phyloP scores from a whole-genome alignment of 78 protist species.

The Bigelowiella natans region DNA sequence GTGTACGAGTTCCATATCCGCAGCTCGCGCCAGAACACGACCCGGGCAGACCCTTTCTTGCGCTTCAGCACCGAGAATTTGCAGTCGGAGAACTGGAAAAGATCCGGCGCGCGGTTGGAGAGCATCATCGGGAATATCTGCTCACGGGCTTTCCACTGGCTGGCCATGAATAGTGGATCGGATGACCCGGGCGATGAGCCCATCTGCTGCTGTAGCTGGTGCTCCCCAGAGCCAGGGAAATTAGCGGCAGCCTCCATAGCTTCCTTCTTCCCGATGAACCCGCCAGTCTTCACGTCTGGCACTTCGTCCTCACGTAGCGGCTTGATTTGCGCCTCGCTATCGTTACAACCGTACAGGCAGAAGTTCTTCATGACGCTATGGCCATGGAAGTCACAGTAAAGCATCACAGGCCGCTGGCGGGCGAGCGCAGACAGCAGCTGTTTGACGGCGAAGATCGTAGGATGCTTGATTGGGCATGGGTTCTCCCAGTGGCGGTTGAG shows the following conservation, averaged over 20 bases:
- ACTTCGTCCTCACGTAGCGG: too few relatives aligned
- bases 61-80: background rate
- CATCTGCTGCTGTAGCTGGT: too few relatives aligned
- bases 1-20: background rate
- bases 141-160: background rate
- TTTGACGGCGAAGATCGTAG: background rate
- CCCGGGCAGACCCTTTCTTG: background rate
- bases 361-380: background rate
- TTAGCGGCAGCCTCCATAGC: too few relatives aligned
- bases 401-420: background rate
- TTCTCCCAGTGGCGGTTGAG: background rate
- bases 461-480: background rate
- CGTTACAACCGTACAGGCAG: background rate
- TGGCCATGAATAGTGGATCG: too few relatives aligned
- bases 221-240: too few relatives aligned
- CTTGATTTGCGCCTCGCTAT: too few relatives aligned
- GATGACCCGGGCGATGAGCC: too few relatives aligned
- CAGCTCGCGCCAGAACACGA: background rate
- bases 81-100: background rate
- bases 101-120: background rate
- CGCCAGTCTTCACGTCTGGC: too few relatives aligned
- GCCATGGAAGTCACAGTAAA: background rate
- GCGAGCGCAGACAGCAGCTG: background rate
- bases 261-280: too few relatives aligned
- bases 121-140: background rate